Conservation (phyloP, 495 filamentous ascomycete genomes). For the Tirmania nivea region DNA sequence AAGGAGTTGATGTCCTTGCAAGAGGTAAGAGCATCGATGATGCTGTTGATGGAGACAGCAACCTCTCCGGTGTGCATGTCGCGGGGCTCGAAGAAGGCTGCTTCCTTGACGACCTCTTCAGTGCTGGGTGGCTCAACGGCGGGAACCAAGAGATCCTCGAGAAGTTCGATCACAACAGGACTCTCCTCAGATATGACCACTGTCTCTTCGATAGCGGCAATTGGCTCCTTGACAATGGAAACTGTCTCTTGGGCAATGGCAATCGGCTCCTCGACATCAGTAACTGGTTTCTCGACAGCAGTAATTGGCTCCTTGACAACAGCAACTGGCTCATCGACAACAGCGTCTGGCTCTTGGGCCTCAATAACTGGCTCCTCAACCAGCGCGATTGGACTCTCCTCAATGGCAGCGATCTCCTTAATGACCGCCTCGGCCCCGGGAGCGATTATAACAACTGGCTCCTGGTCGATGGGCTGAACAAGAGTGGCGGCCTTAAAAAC, state of each 20-base stretch:
- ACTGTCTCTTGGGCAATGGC: neutral
- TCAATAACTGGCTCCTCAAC: neutral
- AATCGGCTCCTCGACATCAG: neutral
- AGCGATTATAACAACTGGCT: neutral
- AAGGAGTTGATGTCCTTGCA: neutral
- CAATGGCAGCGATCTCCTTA: neutral
- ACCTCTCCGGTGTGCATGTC: neutral
- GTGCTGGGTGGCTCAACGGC: neutral
- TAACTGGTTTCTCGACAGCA: neutral
- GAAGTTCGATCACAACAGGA: neutral
- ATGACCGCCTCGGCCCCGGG: neutral
- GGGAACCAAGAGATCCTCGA: neutral
- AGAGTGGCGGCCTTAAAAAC: neutral
- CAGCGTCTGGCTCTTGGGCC: neutral
- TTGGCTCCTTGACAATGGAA: neutral
- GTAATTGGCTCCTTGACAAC: neutral
- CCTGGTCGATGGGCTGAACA: too few species aligned
- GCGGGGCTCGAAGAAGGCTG: neutral
- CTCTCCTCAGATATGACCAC: neutral
- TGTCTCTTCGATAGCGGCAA: neutral
- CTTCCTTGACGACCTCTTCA: neutral
- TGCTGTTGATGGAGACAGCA: neutral
- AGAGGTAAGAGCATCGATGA: neutral
- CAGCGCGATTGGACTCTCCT: neutral
- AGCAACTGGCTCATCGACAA: neutral